Percentiles rank a stretch among this genome's conserved stretches.
phyloP scores from a whole-genome alignment of 2,329 filamentous ascomycete species.

The Ascochyta koolunga region DNA sequence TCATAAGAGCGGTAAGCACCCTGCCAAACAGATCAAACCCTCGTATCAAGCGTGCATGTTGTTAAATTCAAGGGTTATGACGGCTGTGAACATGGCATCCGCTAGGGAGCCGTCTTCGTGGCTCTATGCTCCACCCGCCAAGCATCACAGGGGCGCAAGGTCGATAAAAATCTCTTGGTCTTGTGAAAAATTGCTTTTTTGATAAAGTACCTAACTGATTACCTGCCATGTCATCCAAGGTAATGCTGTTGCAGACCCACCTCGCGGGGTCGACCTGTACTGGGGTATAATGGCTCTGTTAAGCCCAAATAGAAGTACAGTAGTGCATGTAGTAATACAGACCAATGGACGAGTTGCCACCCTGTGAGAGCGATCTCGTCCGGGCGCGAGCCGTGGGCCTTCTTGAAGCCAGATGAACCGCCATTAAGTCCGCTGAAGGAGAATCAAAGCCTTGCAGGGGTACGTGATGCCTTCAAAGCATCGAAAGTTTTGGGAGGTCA shows the following conservation, averaged over 20 bases:
- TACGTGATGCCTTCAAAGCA: constrained; percentile 42
- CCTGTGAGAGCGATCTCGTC: constrained; percentile 19
- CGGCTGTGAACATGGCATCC: constrained; percentile 2
- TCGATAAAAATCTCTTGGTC: neutral
- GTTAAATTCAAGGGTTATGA: constrained; percentile 5
- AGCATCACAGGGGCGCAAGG: neutral
- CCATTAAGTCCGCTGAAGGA: constrained; percentile 39
- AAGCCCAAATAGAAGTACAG: constrained; percentile 48
- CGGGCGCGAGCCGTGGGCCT: constrained; percentile 47
- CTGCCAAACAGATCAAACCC: constrained; percentile 32
- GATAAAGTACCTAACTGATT: constrained; percentile 44
- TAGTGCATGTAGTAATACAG: constrained; percentile 51
- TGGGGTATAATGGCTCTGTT: constrained; percentile 44
- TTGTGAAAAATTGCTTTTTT: constrained; percentile 40
- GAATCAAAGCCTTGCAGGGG: constrained; percentile 49
- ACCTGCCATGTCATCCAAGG: constrained; percentile 37
- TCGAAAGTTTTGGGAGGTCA: constrained; percentile 41
- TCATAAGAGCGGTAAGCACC: constrained; percentile 48
- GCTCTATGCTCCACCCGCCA: neutral
- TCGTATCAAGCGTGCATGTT: constrained; percentile 22
- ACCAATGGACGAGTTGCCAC: constrained; percentile 34
- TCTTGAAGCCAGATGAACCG: constrained; percentile 38
- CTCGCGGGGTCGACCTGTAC: constrained; percentile 29
- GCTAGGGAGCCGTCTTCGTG: neutral
- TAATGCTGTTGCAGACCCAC: constrained; percentile 37